phyloP scores from a whole-genome alignment of 2,329 filamentous ascomycete species.

The Aspergillus bombycis region DNA sequence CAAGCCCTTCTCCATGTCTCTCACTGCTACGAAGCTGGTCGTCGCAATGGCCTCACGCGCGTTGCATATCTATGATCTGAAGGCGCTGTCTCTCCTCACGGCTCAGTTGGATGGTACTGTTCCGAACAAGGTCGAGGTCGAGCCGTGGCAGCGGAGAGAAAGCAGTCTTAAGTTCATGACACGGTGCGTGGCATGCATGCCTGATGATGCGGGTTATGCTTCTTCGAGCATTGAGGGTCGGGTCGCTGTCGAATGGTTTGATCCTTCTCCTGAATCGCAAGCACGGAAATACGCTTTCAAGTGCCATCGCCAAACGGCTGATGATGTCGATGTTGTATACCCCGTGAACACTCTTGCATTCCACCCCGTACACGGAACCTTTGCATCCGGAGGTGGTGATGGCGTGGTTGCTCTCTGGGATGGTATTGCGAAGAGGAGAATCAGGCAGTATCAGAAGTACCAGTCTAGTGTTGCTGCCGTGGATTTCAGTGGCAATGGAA shows the following conservation, averaged over 20 bases:
- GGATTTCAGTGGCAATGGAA: constrained; percentile 76
- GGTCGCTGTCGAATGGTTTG: constrained; percentile 97
- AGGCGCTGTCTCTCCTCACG: constrained; percentile 61
- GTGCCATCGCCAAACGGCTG: constrained; percentile 79
- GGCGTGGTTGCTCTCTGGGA: constrained; percentile 94
- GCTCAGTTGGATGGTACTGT: constrained; percentile 50
- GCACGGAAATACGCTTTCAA: constrained; percentile 98
- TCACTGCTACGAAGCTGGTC: constrained; percentile 82
- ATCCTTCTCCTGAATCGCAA: constrained; percentile 83
- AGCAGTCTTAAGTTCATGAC: constrained; percentile 97
- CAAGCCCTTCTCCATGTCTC: constrained; percentile 83
- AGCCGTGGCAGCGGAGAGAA: constrained; percentile 91
- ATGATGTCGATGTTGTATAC: constrained; percentile 79
- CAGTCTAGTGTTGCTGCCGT: constrained; percentile 76
- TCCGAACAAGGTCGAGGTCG: constrained; percentile 55
- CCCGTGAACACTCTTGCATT: constrained; percentile 90
- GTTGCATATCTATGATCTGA: constrained; percentile 92
- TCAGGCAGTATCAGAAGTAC: constrained; percentile 86
- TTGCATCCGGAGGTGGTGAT: constrained; percentile 87
- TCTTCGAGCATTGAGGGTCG: constrained; percentile 91
- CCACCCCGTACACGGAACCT: constrained; percentile 80
- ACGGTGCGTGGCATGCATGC: constrained; percentile 91
- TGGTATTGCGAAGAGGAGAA: constrained; percentile 83
- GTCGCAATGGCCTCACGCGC: constrained; percentile 93
- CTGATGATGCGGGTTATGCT: constrained; percentile 91